phyloP scores from a whole-genome alignment of 306 rosid species.

The Vigna nakashimae region DNA sequence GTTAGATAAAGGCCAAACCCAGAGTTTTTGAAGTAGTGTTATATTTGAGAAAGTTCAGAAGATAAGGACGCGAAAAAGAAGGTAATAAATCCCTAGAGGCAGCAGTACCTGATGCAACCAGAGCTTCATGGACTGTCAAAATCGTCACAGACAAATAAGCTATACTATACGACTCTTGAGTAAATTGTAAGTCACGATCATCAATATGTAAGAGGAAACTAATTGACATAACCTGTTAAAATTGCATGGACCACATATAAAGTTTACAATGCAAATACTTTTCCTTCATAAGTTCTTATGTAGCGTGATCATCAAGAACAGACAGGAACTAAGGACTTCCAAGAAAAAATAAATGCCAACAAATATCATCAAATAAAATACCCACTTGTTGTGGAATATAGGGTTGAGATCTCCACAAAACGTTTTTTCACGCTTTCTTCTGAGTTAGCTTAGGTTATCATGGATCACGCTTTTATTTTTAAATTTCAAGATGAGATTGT shows the following conservation, averaged over 20 bases:
- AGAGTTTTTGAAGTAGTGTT: background rate
- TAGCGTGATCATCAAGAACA: background rate
- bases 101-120: background rate
- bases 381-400: background rate
- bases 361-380: background rate
- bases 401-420: no score
- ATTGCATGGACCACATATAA: background rate
- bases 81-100: background rate
- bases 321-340: background rate
- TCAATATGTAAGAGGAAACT: background rate
- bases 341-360: background rate
- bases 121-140: constrained; percentile 14
- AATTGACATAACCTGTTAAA: background rate
- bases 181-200: background rate
- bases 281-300: background rate
- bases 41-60: constrained; percentile 6
- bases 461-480: no score
- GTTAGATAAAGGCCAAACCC: background rate
- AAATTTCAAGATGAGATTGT: no score
- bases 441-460: no score
- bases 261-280: background rate
- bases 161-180: background rate
- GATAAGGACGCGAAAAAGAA: background rate
- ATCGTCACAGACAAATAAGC: background rate
- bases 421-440: no score